phyloP scores from a whole-genome alignment of 768 basidiomycete genomes.

The Psilocybe cubensis region DNA sequence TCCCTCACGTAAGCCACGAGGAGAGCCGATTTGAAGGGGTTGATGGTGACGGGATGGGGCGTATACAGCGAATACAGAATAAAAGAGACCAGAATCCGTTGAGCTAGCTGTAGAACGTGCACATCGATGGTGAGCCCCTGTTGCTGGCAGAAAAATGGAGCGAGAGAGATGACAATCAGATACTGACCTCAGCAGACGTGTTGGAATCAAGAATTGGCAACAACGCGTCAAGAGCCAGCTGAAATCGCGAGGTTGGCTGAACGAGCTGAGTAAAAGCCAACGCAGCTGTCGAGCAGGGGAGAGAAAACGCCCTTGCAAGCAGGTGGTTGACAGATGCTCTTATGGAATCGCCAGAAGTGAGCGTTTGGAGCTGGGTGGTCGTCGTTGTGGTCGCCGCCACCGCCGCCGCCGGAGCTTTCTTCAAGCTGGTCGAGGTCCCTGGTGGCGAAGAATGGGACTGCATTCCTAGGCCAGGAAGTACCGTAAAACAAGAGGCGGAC shows the following conservation, averaged over 20 bases:
- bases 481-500: constrained; percentile 13
- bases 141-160: constrained; percentile 9
- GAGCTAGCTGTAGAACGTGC: constrained; percentile 52
- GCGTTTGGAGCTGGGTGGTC: constrained; percentile 19
- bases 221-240: constrained; percentile 82
- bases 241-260: constrained; percentile 76
- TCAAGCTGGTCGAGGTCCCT: constrained; percentile 17
- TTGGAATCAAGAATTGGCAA: constrained; percentile 68
- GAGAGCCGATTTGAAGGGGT: constrained; percentile 80
- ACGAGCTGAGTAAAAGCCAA: constrained; percentile 78
- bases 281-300: constrained; percentile 79
- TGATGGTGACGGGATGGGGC: constrained; percentile 77
- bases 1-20: constrained; percentile 71
- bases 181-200: constrained; percentile 56
- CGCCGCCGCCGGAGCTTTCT: constrained; percentile 14
- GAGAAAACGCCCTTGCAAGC: constrained; percentile 63
- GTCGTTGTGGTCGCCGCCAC: constrained; percentile 14
- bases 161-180: constrained; percentile 16
- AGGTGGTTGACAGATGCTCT: constrained; percentile 71
- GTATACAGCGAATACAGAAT: constrained; percentile 81
- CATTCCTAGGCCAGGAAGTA: constrained; percentile 17
- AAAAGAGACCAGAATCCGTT: constrained; percentile 78
- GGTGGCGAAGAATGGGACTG: constrained; percentile 22
- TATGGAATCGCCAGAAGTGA: constrained; percentile 44
- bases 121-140: constrained; percentile 8